Evolutionary conservation across 257 asterid genomes (phyloP), one percentile per base, ranked within the genome.

Genomic region (Anisodus acutangulus): DNA sequence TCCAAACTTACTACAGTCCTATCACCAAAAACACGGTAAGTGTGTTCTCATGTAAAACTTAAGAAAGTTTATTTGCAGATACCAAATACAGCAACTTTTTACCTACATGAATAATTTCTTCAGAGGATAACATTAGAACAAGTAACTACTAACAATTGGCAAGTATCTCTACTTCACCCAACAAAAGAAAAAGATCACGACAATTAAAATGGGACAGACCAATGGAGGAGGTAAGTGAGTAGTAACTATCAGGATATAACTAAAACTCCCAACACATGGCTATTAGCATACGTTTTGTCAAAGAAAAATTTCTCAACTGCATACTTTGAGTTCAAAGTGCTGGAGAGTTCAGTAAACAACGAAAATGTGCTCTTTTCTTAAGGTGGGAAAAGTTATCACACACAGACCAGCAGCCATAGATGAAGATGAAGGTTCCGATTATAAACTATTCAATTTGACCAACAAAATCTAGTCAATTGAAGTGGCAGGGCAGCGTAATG

Each of bases 1-100:
- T 43, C 16, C 47, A 39, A 54, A 53, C 37, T 49, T 57, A 51
- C 39, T 78, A 51, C 69, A 85, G 81, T 82, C 88, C 93, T 89
- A 68, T 35, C 26, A 78, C 26, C 62, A 31, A 78, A 68, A 78
- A 26, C 15, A 78, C 8, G 49, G 0, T 78, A 53, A 78, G 82
- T 12, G 47, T 9, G 2, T 53, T 78, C 82, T 78, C 64, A 53
- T 53, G 82, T 26, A 31, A 53, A 74, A 78, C 49, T 26, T 53
- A 7, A 78, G 35, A 51, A 0, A 12, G 26, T 22, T 41, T 17
- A 3, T 39, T 71, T 45, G 79, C 79, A 71, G 10, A 9, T 45
- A 9, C 9, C n/a, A 71, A 26, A 13, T 26, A 54, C 82, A 26
- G 66, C 9, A 78, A 31, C 31, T 53, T 7, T 53, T 7, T 13